phyloP scores from a whole-genome alignment of 306 rosid genomes.

The Cicer pinnatifidum region DNA sequence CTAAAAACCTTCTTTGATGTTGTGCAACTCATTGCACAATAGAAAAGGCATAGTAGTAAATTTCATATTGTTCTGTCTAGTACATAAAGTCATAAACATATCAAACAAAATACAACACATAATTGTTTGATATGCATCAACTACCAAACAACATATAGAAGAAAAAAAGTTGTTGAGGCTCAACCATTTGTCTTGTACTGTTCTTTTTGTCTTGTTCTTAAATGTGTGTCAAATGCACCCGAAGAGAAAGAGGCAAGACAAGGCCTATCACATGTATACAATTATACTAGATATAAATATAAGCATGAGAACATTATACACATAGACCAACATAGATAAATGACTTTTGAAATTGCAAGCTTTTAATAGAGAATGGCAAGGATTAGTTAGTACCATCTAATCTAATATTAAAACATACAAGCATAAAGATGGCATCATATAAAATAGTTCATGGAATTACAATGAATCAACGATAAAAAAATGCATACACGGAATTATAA shows the following conservation, averaged over 20 bases:
- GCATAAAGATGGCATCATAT: slow-evolving; percentile 5
- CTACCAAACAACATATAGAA: neutral
- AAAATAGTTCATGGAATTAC: neutral
- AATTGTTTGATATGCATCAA: neutral
- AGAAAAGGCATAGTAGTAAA: neutral
- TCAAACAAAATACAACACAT: neutral
- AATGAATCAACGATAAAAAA: slow-evolving; percentile 8
- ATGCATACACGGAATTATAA: slow-evolving; percentile 24
- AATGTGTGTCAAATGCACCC: slow-evolving; percentile 3
- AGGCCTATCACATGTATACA: neutral
- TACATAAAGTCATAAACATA: neutral
- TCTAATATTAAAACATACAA: slow-evolving; percentile 29
- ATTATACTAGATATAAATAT: neutral
- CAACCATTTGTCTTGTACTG: neutral
- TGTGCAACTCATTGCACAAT: neutral
- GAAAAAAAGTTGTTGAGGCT: neutral
- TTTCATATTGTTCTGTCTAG: neutral
- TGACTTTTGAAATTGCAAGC: neutral
- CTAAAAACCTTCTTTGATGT: neutral
- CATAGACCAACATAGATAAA: slow-evolving; percentile 2
- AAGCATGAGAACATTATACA: neutral
- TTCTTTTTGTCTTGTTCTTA: neutral
- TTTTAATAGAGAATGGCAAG: slow-evolving; percentile 19
- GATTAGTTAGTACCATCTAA: slow-evolving; percentile 37
- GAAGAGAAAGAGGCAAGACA: neutral